These are phyloP conservation scores for Rhodotorula sp. DNA, from an alignment of 1,284 basidiomycete species.

Conservation along the genomic window DNA sequence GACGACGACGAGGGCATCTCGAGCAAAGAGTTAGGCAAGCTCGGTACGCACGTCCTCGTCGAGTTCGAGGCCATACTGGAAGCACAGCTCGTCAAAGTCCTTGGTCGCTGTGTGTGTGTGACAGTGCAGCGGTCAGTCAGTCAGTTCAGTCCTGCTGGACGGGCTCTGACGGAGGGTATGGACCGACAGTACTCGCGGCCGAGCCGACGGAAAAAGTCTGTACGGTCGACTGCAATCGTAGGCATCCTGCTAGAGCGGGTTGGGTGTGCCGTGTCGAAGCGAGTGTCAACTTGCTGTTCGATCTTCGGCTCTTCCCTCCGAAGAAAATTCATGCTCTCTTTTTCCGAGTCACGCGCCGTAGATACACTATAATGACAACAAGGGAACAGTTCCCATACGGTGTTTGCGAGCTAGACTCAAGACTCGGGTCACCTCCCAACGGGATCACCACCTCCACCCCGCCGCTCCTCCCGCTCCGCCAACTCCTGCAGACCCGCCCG, in stretches of 20 bases:
- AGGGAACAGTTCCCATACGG: no score
- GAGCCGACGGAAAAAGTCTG: conserved; percentile 83
- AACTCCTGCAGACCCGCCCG: neutral
- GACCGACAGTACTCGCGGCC: conserved; percentile 75
- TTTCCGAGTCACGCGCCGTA: no score
- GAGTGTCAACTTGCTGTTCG: no score
- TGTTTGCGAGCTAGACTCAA: no score
- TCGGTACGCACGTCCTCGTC: conserved; percentile 76
- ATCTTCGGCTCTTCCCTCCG: neutral
- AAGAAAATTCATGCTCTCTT: neutral
- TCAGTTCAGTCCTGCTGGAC: neutral
- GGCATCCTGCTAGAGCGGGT: conserved; percentile 59
- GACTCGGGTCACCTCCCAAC: no score
- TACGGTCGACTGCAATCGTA: conserved; percentile 92
- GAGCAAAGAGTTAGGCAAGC: no score
- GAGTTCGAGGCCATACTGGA: conserved; percentile 95
- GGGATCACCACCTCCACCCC: neutral
- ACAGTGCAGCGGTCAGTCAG: no score
- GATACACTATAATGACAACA: no score
- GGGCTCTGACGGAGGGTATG: no score
- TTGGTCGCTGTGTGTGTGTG: conserved; percentile 64
- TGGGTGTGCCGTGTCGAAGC: neutral
- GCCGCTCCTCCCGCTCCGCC: neutral
- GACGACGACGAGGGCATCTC: neutral
- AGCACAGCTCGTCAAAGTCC: conserved; percentile 93